Conservation (phyloP, 345 rosid species). For the Eucalyptus leucophloia region DNA sequence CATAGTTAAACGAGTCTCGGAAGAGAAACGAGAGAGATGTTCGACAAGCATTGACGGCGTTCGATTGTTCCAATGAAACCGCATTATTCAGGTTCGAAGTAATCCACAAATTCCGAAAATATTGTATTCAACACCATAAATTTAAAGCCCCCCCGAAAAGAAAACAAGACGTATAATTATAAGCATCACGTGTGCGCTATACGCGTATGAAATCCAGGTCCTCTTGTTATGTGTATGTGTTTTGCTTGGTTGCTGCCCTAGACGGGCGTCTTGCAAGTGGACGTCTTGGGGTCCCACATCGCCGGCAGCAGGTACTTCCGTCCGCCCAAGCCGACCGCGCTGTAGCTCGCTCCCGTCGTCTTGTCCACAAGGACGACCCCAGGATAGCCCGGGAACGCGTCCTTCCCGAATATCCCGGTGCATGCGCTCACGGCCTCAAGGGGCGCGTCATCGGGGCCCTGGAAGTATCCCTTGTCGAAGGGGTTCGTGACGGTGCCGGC, state of each 20-base stretch:
- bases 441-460: slow-evolving; percentile 57
- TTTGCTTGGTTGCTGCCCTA: neutral
- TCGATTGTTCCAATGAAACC: neutral
- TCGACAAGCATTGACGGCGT: neutral
- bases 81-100: neutral
- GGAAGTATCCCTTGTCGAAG: slow-evolving; percentile 60
- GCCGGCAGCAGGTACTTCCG: slow-evolving; percentile 73
- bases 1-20: neutral
- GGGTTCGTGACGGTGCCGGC: slow-evolving; percentile 83
- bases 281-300: slow-evolving; percentile 78
- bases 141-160: neutral
- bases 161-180: neutral
- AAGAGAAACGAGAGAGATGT: neutral
- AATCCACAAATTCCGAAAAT: neutral
- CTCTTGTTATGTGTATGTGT: neutral
- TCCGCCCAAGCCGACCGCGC: slow-evolving; percentile 42
- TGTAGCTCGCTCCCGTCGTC: slow-evolving; percentile 55
- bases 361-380: slow-evolving; percentile 46
- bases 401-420: slow-evolving; percentile 59
- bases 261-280: slow-evolving; percentile 51
- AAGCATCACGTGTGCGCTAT: neutral
- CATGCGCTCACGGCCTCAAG: slow-evolving; percentile 81
- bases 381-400: slow-evolving; percentile 74
- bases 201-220: neutral
- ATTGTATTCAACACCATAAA: neutral